Evolutionary conservation across 2,329 filamentous ascomycete genomes (phyloP).

Genomic region (Myotisia sp.): DNA sequence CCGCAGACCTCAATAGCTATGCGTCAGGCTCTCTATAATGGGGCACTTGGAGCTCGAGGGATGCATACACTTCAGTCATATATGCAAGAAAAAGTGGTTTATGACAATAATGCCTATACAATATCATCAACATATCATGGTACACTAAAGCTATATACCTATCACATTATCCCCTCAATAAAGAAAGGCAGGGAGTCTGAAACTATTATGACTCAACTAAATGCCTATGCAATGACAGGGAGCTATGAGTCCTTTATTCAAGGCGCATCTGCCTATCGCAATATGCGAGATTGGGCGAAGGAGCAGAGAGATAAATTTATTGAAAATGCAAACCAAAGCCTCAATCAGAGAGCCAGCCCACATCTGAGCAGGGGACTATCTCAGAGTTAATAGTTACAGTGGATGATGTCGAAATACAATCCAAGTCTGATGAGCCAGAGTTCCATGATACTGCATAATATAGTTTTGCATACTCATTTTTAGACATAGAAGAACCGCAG

Average conservation of each 20-base stretch:
- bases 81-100: slow-evolving; percentile 18
- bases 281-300: slow-evolving; percentile 27
- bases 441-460: slow-evolving; percentile 4
- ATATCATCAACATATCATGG: slow-evolving; percentile 18
- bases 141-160: slow-evolving; percentile 8
- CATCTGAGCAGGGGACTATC: slow-evolving; percentile 1
- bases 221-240: slow-evolving; percentile 3
- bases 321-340: slow-evolving; percentile 16
- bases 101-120: slow-evolving; percentile 28
- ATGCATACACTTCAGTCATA: slow-evolving; percentile 29
- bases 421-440: slow-evolving; percentile 5
- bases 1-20: too few species aligned
- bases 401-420: slow-evolving; percentile 2
- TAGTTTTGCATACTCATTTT: slow-evolving; percentile 7
- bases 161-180: too few species aligned
- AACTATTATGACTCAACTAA: slow-evolving; percentile 8
- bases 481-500: too few species aligned
- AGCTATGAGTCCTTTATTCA: slow-evolving; percentile 19
- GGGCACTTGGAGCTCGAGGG: slow-evolving; percentile 25
- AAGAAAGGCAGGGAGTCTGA: too few species aligned
- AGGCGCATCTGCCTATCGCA: slow-evolving; percentile 29
- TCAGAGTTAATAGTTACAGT: background rate
- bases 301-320: slow-evolving; percentile 26
- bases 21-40: slow-evolving; percentile 27
- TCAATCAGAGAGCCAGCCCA: background rate